phyloP scores from a whole-genome alignment of 2,329 filamentous ascomycete genomes.

The Colletotrichum sp. region DNA sequence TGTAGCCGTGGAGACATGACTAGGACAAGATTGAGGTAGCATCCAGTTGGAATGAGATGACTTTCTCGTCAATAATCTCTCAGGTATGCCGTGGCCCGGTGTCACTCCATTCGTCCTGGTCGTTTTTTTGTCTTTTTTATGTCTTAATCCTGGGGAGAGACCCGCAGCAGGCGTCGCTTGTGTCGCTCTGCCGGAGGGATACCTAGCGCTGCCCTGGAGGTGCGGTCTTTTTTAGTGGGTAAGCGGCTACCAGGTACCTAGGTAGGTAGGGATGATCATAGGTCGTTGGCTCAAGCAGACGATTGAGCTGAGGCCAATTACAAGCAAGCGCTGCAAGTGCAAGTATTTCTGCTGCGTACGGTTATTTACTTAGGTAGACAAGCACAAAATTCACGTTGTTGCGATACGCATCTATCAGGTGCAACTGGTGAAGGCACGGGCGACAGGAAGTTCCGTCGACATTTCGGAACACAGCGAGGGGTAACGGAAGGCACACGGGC shows the following conservation, averaged over 20 bases:
- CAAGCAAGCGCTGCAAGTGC: not conserved
- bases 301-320: not conserved
- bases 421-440: not conserved
- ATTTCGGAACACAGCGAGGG: not conserved
- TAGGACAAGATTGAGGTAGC: not conserved
- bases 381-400: not conserved
- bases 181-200: slow-evolving; percentile 16
- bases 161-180: slow-evolving; percentile 1
- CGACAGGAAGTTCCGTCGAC: not conserved
- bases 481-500: not conserved
- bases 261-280: not conserved
- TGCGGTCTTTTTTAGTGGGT: not conserved
- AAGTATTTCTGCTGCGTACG: not conserved
- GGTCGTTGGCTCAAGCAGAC: not conserved
- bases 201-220: not conserved
- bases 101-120: not conserved
- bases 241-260: not conserved
- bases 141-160: not conserved
- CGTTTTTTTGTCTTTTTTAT: not conserved
- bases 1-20: not conserved
- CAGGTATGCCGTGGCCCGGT: not conserved
- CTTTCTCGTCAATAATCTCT: not conserved
- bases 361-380: not conserved
- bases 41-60: not conserved
- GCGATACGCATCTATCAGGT: not conserved